Evolutionary conservation across 495 filamentous ascomycete species (phyloP), one percentile per base, ranked within the genome.

Genomic region (Hypoxylon subgilvum): DNA sequence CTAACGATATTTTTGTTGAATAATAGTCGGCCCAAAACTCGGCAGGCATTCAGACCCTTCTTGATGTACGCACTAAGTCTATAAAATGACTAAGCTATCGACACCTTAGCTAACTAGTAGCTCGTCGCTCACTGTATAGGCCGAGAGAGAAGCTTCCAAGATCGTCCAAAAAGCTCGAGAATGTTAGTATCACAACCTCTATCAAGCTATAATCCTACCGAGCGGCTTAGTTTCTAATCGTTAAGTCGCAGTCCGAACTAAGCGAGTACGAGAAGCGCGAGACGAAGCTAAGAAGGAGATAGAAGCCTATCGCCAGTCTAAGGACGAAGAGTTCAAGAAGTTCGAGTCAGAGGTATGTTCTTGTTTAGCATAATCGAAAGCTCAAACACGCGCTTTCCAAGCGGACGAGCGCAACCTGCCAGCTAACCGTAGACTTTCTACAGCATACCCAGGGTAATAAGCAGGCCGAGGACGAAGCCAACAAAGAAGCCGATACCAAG

Each of bases 61-160:
- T 98, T 75, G 95, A 98, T 81, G 94, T 98, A 89, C 65, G 89
- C 47, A 39, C 53, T 38, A 54, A 40, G 25, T 52, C n/a, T 44
- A 42, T 14, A 12, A 9, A 21, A 19, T 41, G 4, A 8, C 30
- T 9, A 47, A 34, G 10, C 30, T n/a, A n/a, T n/a, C n/a, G n/a
- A n/a, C n/a, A n/a, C n/a, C 10, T 28, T 17, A 57, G 44, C 63
- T 69, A 21, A 69, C 57, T 32, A 31, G 19, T 27, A 36, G 32
- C 35, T 55, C 32, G 22, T 69, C 97, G 31, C n/a, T n/a, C n/a
- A n/a, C n/a, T 34, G n/a, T 12, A 34, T 69, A 97, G 94, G 92
- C 95, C 47, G 94, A 98, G 84, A 88, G 91, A 79, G 94, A 98
- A 77, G 94, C 94, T 62, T 92, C 96, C 77, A 97, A 96, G 82